These are phyloP conservation scores for Zygosaccharomyces rouxii DNA, from an alignment of 805 yeast genomes.

Conservation along the genomic window DNA sequence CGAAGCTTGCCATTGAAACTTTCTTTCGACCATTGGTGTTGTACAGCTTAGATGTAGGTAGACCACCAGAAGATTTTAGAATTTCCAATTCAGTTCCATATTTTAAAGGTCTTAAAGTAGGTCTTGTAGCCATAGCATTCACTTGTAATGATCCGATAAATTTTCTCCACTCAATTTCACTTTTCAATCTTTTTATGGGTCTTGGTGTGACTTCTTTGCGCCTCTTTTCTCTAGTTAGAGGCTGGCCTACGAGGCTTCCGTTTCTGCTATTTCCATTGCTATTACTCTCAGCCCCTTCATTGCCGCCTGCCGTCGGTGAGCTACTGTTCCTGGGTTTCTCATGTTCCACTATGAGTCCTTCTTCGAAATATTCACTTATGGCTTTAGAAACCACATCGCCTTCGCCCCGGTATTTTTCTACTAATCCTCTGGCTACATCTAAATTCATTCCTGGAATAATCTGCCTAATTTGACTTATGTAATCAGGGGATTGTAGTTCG, in stretches of 20 bases:
- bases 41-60: slow-evolving; percentile 18
- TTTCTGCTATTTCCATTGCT: neutral
- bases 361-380: slow-evolving; percentile 38
- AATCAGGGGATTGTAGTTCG: neutral
- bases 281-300: neutral
- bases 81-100: slow-evolving; percentile 44
- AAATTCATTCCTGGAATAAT: slow-evolving; percentile 36
- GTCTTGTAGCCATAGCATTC: slow-evolving; percentile 70
- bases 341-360: slow-evolving; percentile 11
- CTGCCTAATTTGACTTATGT: slow-evolving; percentile 32
- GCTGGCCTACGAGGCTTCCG: neutral
- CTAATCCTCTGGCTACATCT: slow-evolving; percentile 22
- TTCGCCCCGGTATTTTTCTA: slow-evolving; percentile 25
- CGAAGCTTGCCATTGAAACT: slow-evolving; percentile 31
- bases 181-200: slow-evolving; percentile 15
- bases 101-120: slow-evolving; percentile 43
- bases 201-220: slow-evolving; percentile 3
- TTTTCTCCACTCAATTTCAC: slow-evolving; percentile 35
- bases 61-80: slow-evolving; percentile 33
- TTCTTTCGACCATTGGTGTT: slow-evolving; percentile 24
- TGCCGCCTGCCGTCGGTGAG: slow-evolving; percentile 7
- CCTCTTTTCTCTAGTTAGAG: slow-evolving; percentile 4
- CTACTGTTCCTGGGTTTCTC: neutral
- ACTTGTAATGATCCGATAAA: slow-evolving; percentile 59
- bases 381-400: slow-evolving; percentile 37